Percentiles rank a stretch among this genome's conserved stretches.
Conservation (phyloP, 2,329 filamentous ascomycete genomes). For the Achaetomium macrosporum region DNA sequence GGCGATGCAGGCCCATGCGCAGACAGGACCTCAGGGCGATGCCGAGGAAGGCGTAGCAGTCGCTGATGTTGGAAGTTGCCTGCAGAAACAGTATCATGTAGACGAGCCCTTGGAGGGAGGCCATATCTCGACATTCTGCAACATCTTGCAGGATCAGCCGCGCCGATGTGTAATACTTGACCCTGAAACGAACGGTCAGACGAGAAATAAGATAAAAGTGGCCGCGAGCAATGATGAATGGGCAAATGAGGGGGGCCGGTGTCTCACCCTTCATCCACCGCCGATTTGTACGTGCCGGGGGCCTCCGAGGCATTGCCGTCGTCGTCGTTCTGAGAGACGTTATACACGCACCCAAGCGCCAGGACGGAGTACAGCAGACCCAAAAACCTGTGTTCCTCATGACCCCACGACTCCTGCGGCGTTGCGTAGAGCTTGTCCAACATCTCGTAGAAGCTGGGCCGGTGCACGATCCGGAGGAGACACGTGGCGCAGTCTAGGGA, state of each 20-base stretch:
- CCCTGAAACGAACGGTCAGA: slow-evolving; percentile 38
- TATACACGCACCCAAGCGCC: slow-evolving; percentile 68
- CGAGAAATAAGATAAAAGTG: not conserved
- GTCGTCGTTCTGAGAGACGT: slow-evolving; percentile 49
- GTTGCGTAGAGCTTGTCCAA: slow-evolving; percentile 73
- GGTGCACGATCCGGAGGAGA: slow-evolving; percentile 66
- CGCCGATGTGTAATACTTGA: slow-evolving; percentile 68
- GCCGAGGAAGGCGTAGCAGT: slow-evolving; percentile 74
- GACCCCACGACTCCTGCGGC: slow-evolving; percentile 54
- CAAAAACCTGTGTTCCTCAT: slow-evolving; percentile 63
- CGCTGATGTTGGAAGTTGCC: slow-evolving; percentile 69
- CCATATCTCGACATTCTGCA: slow-evolving; percentile 66
- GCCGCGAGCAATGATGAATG: no score
- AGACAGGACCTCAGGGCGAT: slow-evolving; percentile 71
- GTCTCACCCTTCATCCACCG: slow-evolving; percentile 52
- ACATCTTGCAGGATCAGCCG: slow-evolving; percentile 60
- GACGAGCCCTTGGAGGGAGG: slow-evolving; percentile 66
- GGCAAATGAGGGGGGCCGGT: no score
- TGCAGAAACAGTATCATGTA: slow-evolving; percentile 81
- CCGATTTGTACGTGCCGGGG: slow-evolving; percentile 42
- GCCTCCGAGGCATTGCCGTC: slow-evolving; percentile 43
- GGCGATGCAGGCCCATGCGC: slow-evolving; percentile 71
- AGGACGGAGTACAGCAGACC: slow-evolving; percentile 65
- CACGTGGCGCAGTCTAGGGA: slow-evolving; percentile 53
- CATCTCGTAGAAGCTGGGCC: slow-evolving; percentile 72